phyloP scores from a whole-genome alignment of 2,329 filamentous ascomycete genomes.

The Rugonectria rugulosa region DNA sequence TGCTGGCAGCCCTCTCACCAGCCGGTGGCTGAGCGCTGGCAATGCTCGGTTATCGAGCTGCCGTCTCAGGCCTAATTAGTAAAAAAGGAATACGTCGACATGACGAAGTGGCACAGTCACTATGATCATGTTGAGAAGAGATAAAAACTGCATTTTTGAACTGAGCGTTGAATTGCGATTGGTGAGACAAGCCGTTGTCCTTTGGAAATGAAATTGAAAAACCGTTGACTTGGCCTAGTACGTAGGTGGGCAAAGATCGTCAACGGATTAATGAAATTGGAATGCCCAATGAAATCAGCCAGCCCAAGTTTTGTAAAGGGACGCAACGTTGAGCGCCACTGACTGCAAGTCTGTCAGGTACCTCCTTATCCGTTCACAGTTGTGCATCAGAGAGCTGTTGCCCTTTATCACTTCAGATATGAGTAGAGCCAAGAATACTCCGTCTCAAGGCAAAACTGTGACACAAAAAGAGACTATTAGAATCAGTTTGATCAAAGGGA shows the following conservation, averaged over 20 bases:
- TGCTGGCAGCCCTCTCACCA: not conserved
- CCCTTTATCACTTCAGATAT: no score
- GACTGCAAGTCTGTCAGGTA: no score
- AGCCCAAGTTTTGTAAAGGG: no score
- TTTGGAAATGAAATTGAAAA: no score
- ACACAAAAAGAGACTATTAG: no score
- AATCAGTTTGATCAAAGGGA: not conserved
- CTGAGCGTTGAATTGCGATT: no score
- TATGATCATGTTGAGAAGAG: not conserved
- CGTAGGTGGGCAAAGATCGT: not conserved
- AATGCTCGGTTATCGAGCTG: not conserved
- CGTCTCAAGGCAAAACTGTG: no score
- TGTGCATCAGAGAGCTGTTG: no score
- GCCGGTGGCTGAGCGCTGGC: not conserved
- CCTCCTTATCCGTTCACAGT: no score
- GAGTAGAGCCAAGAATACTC: no score
- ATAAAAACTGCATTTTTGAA: no score
- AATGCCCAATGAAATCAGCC: not conserved
- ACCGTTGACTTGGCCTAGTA: not conserved
- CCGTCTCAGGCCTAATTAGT: slow-evolving; percentile 5
- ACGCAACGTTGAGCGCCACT: not conserved
- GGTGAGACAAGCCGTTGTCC: no score
- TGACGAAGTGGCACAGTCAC: not conserved
- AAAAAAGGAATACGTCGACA: not conserved
- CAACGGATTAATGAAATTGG: not conserved